Percentiles rank a stretch among this genome's conserved stretches.
Conservation (phyloP, 2,329 filamentous ascomycete genomes). For the Sporothrix brunneoviolacea region DNA sequence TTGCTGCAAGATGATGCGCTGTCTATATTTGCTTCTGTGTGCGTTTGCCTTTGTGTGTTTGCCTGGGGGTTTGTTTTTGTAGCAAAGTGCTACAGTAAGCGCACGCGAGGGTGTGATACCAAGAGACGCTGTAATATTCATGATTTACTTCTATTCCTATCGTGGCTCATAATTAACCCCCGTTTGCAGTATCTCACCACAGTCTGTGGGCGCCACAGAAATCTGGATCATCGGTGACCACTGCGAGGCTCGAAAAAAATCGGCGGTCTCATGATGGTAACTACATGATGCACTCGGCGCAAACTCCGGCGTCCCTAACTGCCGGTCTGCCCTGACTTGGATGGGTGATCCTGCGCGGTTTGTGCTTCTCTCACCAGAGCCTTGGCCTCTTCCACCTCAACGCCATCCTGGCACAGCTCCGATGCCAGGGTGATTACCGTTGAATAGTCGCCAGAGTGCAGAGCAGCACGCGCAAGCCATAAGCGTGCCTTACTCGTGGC, state of each 20-base stretch:
- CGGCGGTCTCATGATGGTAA: neutral
- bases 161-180: neutral
- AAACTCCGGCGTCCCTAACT: neutral
- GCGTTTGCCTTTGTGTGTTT: too few species aligned
- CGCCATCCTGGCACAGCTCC: constrained; percentile 90
- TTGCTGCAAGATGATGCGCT: too few species aligned
- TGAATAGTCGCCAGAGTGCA: constrained; percentile 66
- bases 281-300: neutral
- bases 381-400: constrained; percentile 96
- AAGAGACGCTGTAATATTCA: too few species aligned
- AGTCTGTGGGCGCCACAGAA: neutral
- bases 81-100: too few species aligned
- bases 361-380: constrained; percentile 82
- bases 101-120: too few species aligned
- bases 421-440: constrained; percentile 75
- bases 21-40: too few species aligned
- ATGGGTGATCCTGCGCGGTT: constrained; percentile 56
- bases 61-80: too few species aligned
- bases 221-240: too few species aligned
- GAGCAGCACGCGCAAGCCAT: constrained; percentile 83
- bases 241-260: neutral
- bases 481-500: constrained; percentile 88
- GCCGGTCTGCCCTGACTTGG: neutral
- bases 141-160: neutral
- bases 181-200: neutral